phyloP scores from a whole-genome alignment of 1,139 yeast species.

The Yarrowia galli region DNA sequence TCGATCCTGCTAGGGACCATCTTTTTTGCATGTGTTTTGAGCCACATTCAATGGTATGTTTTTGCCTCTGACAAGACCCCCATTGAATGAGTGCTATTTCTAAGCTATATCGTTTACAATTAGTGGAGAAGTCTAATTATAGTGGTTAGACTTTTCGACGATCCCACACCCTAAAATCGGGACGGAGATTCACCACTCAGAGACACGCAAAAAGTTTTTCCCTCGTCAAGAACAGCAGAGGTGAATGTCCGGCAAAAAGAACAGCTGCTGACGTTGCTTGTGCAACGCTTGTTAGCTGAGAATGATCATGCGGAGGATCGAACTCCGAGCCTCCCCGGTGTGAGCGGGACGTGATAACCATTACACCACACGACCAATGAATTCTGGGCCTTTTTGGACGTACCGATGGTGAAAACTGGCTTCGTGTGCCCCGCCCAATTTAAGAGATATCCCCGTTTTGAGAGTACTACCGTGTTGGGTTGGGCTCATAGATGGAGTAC shows the following conservation, averaged over 20 bases:
- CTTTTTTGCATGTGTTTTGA: not conserved
- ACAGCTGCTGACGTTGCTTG: no score
- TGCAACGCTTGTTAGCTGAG: not conserved
- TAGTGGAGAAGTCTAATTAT: no score
- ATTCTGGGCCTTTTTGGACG: not conserved
- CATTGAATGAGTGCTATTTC: no score
- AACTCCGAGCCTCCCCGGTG: constrained; percentile 28
- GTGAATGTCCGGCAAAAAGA: not conserved
- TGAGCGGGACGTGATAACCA: constrained; percentile 26
- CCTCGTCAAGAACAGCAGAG: no score
- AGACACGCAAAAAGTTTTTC: not conserved
- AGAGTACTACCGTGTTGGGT: not conserved
- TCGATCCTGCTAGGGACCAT: constrained; percentile 88
- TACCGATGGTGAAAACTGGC: not conserved
- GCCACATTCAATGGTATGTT: no score
- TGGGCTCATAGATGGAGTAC: no score
- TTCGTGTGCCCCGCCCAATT: not conserved
- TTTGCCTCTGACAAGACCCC: no score
- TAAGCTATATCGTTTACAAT: no score
- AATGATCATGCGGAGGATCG: constrained; percentile 22
- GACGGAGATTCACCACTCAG: no score
- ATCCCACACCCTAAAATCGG: no score
- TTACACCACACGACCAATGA: constrained; percentile 19
- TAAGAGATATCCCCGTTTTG: not conserved
- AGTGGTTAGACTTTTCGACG: no score